Evolutionary conservation across 495 filamentous ascomycete species (phyloP).

Genomic region (Schizothecium vesticola): DNA sequence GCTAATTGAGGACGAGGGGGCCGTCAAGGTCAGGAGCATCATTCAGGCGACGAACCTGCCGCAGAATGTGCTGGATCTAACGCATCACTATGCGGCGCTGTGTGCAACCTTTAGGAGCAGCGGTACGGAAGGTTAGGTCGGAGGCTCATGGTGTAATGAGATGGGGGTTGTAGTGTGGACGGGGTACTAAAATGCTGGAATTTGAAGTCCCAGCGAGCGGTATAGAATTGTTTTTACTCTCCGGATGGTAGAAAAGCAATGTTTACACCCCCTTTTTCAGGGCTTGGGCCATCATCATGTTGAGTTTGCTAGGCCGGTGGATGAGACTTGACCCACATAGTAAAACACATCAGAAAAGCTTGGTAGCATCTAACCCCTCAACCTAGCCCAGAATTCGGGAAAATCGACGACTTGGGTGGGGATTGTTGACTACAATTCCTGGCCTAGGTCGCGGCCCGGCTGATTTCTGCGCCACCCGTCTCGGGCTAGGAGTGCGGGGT

Average conservation of each 20-base stretch:
- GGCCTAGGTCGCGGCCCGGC: neutral
- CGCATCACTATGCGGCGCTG: conserved; percentile 90
- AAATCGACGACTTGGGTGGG: neutral
- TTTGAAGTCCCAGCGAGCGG: neutral
- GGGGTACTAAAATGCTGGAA: neutral
- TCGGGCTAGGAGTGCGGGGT: neutral
- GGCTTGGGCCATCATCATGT: neutral
- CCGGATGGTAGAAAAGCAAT: neutral
- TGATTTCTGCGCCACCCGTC: neutral
- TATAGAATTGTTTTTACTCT: neutral
- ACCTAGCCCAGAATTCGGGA: neutral
- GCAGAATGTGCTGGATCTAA: conserved; percentile 87
- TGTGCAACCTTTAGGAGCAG: conserved; percentile 93
- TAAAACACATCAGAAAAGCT: neutral
- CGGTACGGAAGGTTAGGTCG: conserved; percentile 74
- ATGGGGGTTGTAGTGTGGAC: neutral
- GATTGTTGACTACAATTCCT: neutral
- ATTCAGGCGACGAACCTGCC: conserved; percentile 92
- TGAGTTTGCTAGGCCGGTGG: neutral
- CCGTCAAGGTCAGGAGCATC: conserved; percentile 94
- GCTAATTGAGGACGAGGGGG: conserved; percentile 94
- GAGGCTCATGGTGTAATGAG: neutral
- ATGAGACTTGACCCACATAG: neutral
- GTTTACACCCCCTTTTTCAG: neutral
- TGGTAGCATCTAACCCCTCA: neutral